Evolutionary conservation across 2,329 filamentous ascomycete species (phyloP).

Genomic region (Gaeumannomyces tritici): DNA sequence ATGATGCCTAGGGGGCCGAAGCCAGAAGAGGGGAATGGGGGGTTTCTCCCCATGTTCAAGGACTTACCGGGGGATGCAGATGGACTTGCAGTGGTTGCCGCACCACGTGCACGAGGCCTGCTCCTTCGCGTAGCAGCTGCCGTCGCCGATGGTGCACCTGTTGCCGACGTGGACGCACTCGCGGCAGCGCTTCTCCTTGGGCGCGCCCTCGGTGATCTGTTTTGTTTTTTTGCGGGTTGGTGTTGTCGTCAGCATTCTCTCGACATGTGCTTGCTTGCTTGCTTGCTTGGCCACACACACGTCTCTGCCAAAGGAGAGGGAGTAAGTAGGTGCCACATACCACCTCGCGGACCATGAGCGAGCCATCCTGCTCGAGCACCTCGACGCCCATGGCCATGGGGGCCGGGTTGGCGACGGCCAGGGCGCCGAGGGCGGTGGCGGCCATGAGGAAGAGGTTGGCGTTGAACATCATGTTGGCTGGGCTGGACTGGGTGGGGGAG

Average conservation of each 20-base stretch:
- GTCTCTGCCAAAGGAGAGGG: no score
- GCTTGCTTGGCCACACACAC: no score
- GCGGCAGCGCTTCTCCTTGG: neutral
- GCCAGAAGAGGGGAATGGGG: no score
- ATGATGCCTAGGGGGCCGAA: no score
- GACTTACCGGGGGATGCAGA: neutral
- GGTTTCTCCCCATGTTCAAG: no score
- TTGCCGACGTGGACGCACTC: slow-evolving; percentile 1
- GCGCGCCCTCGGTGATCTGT: no score
- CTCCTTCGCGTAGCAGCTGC: slow-evolving; percentile 1
- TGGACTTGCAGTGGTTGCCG: slow-evolving; percentile 1
- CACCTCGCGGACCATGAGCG: neutral
- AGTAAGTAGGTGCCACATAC: no score
- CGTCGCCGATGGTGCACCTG: slow-evolving; percentile 1
- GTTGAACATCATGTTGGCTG: neutral
- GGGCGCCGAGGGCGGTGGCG: slow-evolving; percentile 10
- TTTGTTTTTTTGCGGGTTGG: no score
- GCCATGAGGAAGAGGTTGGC: slow-evolving; percentile 11
- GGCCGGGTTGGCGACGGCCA: neutral
- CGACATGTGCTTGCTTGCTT: no score
- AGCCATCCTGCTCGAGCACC: neutral
- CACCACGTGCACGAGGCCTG: slow-evolving; percentile 1
- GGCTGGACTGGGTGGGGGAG: no score
- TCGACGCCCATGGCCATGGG: neutral
- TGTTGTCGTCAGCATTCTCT: no score